Evolutionary conservation across 202 grass and related monocot genomes (phyloP).

Genomic region (Musa balbisiana): DNA sequence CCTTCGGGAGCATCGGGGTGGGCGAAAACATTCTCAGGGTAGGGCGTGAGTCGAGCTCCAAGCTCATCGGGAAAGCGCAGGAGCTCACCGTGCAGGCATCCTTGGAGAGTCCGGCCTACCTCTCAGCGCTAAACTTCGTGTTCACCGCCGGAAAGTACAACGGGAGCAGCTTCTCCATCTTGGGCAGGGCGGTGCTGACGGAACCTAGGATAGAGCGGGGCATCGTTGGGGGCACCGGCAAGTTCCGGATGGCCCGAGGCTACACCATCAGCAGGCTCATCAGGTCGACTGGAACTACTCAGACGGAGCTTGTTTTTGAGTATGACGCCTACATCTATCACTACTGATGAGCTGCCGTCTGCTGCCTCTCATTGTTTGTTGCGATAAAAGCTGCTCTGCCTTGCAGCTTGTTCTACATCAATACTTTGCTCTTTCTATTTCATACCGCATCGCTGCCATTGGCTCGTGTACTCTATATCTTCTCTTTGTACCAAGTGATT

Average conservation of each 20-base stretch:
- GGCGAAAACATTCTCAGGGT: not conserved
- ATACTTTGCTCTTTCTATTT: too few species aligned
- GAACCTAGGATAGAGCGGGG: not conserved
- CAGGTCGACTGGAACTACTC: not conserved
- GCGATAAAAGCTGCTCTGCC: too few species aligned
- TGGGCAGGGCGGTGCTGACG: not conserved
- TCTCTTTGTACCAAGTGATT: too few species aligned
- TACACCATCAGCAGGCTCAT: not conserved
- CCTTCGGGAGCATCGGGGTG: not conserved
- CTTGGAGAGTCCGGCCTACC: too few species aligned
- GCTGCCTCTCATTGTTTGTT: too few species aligned
- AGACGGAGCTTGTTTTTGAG: not conserved
- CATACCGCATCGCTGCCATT: too few species aligned
- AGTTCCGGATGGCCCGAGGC: not conserved
- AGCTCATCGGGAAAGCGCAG: not conserved
- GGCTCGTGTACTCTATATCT: too few species aligned
- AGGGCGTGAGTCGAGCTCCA: not conserved
- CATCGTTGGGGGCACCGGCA: not conserved
- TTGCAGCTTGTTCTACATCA: too few species aligned
- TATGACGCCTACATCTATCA: not conserved
- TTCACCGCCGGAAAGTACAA: not conserved
- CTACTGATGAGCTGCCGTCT: not conserved
- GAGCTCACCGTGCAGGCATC: not conserved
- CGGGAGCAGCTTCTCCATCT: not conserved
- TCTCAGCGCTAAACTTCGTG: not conserved